Evolutionary conservation across 768 basidiomycete genomes (phyloP).

Genomic region (Hydnum rufescens): DNA sequence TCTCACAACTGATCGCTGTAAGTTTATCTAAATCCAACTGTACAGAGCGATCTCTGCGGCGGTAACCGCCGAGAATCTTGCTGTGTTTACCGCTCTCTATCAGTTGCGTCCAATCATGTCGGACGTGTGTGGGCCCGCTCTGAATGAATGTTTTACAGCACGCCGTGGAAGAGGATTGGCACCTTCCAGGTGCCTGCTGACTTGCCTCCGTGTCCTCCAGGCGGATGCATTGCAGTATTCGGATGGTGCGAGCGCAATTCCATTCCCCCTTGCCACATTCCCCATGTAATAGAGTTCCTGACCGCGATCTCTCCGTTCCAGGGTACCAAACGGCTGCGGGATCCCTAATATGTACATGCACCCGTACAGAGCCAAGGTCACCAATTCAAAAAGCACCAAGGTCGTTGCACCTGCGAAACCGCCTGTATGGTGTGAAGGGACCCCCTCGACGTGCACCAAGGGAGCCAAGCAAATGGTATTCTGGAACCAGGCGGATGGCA

Average conservation of each 20-base stretch:
- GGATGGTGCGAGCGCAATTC: background rate
- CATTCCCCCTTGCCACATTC: background rate
- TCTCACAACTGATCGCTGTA: too few species aligned
- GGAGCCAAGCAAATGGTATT: constrained; percentile 9
- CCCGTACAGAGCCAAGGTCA: constrained; percentile 8
- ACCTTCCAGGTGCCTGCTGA: background rate
- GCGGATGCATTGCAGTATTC: constrained; percentile 7
- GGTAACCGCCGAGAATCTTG: background rate
- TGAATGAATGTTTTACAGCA: constrained; percentile 2
- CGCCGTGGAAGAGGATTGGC: constrained; percentile 8
- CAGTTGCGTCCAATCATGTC: too few species aligned
- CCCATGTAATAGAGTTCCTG: constrained; percentile 1
- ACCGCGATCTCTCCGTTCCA: background rate
- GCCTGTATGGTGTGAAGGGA: constrained; percentile 9
- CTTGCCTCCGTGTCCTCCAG: constrained; percentile 6
- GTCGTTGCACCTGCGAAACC: too few species aligned
- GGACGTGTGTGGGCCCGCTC: too few species aligned
- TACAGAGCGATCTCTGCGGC: background rate
- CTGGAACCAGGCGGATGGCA: constrained; percentile 9
- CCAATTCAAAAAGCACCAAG: too few species aligned
- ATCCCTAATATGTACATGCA: constrained; percentile 9
- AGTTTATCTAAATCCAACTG: too few species aligned
- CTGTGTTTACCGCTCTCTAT: background rate
- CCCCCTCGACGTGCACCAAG: background rate
- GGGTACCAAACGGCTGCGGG: constrained; percentile 2